These are phyloP conservation scores for Eucalyptus erythrocorys DNA, from an alignment of 345 rosid species.

Conservation along the genomic window DNA sequence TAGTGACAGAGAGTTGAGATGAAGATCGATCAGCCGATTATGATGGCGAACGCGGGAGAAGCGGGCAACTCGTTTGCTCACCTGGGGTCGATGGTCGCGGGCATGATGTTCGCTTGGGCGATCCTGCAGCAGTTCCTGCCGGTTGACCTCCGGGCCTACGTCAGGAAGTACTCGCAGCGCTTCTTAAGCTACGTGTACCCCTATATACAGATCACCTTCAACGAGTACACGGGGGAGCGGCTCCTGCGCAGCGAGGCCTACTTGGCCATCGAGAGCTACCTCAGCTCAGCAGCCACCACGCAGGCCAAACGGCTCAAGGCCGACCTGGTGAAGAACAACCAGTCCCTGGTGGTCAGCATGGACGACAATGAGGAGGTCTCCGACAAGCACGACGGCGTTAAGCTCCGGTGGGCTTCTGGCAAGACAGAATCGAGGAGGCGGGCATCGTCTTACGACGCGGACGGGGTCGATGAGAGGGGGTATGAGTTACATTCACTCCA, in stretches of 20 bases:
- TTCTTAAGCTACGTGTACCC: not conserved
- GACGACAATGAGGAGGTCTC: conserved; percentile 5
- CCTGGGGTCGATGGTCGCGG: not conserved
- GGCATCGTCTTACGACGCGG: not conserved
- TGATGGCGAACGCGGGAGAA: not conserved
- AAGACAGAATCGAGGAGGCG: not conserved
- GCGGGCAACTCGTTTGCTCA: not conserved
- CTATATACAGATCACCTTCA: not conserved
- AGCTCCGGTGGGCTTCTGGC: conserved; percentile 3
- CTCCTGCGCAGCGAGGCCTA: not conserved
- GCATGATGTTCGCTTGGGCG: not conserved
- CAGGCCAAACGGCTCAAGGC: conserved; percentile 3
- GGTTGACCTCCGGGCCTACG: not conserved
- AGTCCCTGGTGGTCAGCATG: conserved; percentile 1
- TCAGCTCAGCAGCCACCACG: not conserved
- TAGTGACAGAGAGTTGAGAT: not conserved
- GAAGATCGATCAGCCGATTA: not conserved
- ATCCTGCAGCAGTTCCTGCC: not conserved
- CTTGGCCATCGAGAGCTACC: not conserved
- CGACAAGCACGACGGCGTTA: not conserved
- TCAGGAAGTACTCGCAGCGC: not conserved
- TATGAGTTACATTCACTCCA: not conserved
- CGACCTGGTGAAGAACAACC: not conserved
- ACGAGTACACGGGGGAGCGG: not conserved
- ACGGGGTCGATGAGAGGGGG: not conserved